Evolutionary conservation across 805 yeast genomes (phyloP), one percentile per base, ranked within the genome.

Genomic region (Teunomyces stri): DNA sequence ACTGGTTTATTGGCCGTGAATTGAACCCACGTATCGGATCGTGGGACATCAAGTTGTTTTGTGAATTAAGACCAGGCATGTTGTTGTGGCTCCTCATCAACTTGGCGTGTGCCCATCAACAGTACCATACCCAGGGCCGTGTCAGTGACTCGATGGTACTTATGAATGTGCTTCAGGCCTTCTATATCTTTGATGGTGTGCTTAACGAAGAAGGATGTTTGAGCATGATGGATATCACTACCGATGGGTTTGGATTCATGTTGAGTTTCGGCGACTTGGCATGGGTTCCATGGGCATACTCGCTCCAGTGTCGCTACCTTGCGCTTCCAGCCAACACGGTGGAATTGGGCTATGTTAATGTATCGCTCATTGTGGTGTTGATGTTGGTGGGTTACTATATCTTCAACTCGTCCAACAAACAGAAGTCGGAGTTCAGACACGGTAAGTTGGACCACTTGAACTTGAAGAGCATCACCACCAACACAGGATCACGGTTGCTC

Each of bases 171-270:
- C 69, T 92, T 52, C 96, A 94, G 66, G 79, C 84, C 1, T 84
- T 85, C 59, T 94, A 94, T 62, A 84, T 91, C 13, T 72, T 91
- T 59, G 99, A 94, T 62, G 97, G 97, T 42, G 95, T 92, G 0
- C 70, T 89, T 54, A 89, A 90, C 64, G 98, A 94, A 65, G 88
- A 82, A 59, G 97, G 97, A 5, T 79, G 84, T 10, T 72, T 94
- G 49, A 82, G 94, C 5, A 94, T 94, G 97, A 92, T 94, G 79
- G 99, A 94, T 65, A 82, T 91, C 43, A 87, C 95, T 5, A 88
- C 96, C 9, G 99, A 94, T 69, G 99, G 99, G 0, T 89, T 94
- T 64, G 99, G 99, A 1, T 91, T 85, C 69, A 94, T 94, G 99
- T 74, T 94, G 45, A 82, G 90, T 3, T 91, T 92, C 70, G 99